Base-by-base conservation (phyloP, 345 rosid species). In the Hibiscus tridactylites region DNA sequence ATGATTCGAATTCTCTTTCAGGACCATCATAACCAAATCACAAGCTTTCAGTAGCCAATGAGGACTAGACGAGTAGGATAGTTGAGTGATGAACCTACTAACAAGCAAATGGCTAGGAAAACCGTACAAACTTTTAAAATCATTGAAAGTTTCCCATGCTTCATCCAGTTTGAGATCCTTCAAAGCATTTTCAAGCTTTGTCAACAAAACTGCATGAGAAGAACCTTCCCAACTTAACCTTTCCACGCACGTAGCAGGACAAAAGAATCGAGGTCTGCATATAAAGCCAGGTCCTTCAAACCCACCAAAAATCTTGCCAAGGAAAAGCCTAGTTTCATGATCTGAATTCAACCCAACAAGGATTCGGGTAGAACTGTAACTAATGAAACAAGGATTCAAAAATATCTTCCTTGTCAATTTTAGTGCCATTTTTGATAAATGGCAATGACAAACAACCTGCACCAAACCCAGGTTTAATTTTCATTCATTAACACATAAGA, bases 111-210 rank as follows among this genome's bases (percentile, higher is more conserved):
- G 70, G 5, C 77, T 76, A 0, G 96, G 93, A 61, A 83, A 82
- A 57, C 95, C 97, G 72, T 84, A 84, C 63, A 85, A 81, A 9
- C 81, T 84, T 80, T 79, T 83, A 59, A 82, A 88, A 80, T 86
- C 90, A 71, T 81, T 83, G 63, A 84, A 92, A 69, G 83, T 77
- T 37, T 78, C 79, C 92, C 93, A 94, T 1, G 98, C 93, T 73
- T 88, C 91, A 60, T 80, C 76, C 15, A 79, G 44, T 29, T 69
- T 60, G 73, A 79, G 92, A 77, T 71, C 73, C 52, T 78, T 83
- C 52, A 92, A 75, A 44, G 89, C 83, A 78, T 47, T 61, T 80
- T 88, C 92, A 71, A 90, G 87, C 82, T 85, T 94, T 60, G 80
- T 80, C 76, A 79, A 59, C 59, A 94, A 83, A 73, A 81, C 75